Evolutionary conservation across 331 rosid species (phyloP).

Genomic region (Spiraea crenata): DNA sequence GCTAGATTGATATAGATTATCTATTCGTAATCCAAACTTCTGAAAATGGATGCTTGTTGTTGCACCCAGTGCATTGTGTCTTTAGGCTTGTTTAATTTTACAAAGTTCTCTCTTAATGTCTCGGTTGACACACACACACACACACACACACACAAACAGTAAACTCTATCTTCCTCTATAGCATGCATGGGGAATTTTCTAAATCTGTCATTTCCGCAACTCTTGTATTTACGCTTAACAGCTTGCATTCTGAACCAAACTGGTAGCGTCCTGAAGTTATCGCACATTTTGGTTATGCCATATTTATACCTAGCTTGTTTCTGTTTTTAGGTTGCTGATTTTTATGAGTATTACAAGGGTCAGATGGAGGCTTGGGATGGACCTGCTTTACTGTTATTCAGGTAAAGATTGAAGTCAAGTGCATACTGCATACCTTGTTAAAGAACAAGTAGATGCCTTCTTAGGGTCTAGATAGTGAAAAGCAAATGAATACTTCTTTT

Average conservation of each 20-base stretch:
- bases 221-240: background rate
- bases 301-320: background rate
- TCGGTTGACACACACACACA: background rate
- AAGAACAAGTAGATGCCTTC: constrained; percentile 18
- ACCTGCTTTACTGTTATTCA: constrained; percentile 95
- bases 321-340: constrained; percentile 64
- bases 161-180: background rate
- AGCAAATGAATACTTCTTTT: background rate
- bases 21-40: too few relatives aligned
- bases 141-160: background rate
- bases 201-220: background rate
- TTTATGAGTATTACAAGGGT: constrained; percentile 98
- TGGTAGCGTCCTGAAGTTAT: background rate
- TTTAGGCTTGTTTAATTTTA: background rate
- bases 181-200: background rate
- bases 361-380: constrained; percentile 99
- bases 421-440: background rate
- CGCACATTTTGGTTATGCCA: background rate
- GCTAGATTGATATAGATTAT: too few relatives aligned
- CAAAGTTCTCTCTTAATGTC: background rate
- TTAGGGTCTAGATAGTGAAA: background rate
- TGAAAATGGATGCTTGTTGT: too few relatives aligned
- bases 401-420: constrained; percentile 43
- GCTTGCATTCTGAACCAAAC: background rate
- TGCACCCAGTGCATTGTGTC: background rate